Evolutionary conservation across 805 yeast genomes (phyloP), one percentile per base, ranked within the genome.

Genomic region (Torulaspora gathmanii): DNA sequence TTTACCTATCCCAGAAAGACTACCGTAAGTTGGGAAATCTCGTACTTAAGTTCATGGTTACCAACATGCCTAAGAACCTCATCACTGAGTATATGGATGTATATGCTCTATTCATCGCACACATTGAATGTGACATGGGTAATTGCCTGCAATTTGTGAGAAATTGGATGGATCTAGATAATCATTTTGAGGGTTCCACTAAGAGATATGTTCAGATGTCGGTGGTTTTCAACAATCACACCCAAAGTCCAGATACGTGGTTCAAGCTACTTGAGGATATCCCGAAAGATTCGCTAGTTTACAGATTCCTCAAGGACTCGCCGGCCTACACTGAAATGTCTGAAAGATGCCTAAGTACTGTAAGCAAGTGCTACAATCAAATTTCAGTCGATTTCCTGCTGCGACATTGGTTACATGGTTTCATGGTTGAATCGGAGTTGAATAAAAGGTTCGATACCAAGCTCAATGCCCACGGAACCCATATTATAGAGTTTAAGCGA

Each of bases 351-450:
- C 23, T 55, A 2, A 25, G 33, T 10, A 31, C 41, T 13, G 39
- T 51, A 11, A 43, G 43, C 19, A 46, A 23, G 19, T 49, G 55
- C 44, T 59, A 59, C 41, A 56, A 54, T 33, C 64, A 57, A 40
- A 29, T 59, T 15, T 37, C 57, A 2, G 10, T 47, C 23, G 28
- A 42, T 10, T 51, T 47, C 16, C 35, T 57, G 15, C 37, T 44
- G 8, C 42, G 42, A 3, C 11, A 38, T n/a, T 58, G 59, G 58
- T 47, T 53, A n/a, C 34, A 33, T 10, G 34, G 40, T 15, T 33
- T 42, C 16, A 42, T 45, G 19, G 28, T 33, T 9, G 25, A 34
- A 10, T 17, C 40, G 33, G 47, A 45, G 19, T 31, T 53, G 3
- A 33, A 41, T 7, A 12, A 5, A 11, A 33, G 15, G 2, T 50